Base-by-base conservation (phyloP, 2,329 filamentous ascomycete species). In the Trichothecium roseum region DNA sequence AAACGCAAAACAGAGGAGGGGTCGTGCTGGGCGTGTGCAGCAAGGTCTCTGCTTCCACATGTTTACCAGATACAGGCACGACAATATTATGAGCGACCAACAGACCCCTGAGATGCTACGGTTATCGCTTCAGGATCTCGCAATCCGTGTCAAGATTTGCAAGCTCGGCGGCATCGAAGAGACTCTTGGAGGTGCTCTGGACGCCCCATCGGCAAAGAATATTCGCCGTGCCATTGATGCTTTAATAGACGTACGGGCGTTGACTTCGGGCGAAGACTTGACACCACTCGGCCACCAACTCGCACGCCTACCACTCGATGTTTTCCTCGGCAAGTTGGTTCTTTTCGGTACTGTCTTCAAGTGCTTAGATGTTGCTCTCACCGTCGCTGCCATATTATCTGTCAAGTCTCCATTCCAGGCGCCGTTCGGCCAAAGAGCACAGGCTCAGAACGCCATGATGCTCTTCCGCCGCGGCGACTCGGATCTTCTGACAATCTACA, bases 91-190 rank as follows among this genome's bases (percentile, higher is more conserved):
- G 72, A 78, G 79, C 34, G 87, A 94, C 42, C 86, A 95, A 52
- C 91, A 96, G 61, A 94, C 86, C 0, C 93, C 91, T 0, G 91
- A 98, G 56, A 94, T 98, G 78, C 74, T 98, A 28, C 81, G 91
- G 1, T 66, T 98, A 4, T 95, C 91, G 1, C 66, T 98, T 9
- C 91, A 98, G 56, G 91, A 98, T 51, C 68, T 98, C 9, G 87
- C 94, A 5, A 88, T 98, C 54, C 79, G 91, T 8, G 88, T 96
- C 45, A 98, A 98, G 61, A 94, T 95, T 31, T 98, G 89, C 66
- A 94, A 93, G 51, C 74, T 98, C 30, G 91, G 91, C 9, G 81
- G 85, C 28, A 94, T 96, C 36, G 89, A 96, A 53, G 77, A 89
- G 47, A 95, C 88, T 0, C 68, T 98, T 8, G 74, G 82, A 16